These are phyloP conservation scores for Triticum turgidum DNA, from an alignment of 176 grass and related monocot species.

Conservation along the genomic window DNA sequence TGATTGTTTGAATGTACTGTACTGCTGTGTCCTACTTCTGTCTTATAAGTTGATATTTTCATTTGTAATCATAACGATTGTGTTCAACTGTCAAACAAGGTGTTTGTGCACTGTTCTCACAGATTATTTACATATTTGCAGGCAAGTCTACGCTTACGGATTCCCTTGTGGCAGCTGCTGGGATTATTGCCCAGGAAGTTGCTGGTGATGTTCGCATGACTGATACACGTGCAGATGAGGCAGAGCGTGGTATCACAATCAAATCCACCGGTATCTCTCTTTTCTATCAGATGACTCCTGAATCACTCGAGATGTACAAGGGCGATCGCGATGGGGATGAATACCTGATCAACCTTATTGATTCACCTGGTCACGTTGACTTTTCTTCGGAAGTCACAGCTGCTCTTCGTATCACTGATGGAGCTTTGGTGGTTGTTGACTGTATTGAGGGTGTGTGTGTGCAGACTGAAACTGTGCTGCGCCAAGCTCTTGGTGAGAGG, in stretches of 20 bases:
- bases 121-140: slow-evolving; percentile 21
- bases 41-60: not conserved
- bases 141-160: slow-evolving; percentile 80
- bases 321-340: slow-evolving; percentile 50
- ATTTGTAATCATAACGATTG: not conserved
- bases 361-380: slow-evolving; percentile 72
- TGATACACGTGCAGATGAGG: slow-evolving; percentile 71
- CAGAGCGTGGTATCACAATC: slow-evolving; percentile 73
- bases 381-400: slow-evolving; percentile 71
- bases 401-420: slow-evolving; percentile 70
- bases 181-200: slow-evolving; percentile 80
- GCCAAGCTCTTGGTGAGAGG: slow-evolving; percentile 72
- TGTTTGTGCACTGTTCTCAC: not conserved
- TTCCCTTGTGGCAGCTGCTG: slow-evolving; percentile 77
- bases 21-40: not conserved
- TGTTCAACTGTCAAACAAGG: not conserved
- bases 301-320: slow-evolving; percentile 56
- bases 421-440: slow-evolving; percentile 69
- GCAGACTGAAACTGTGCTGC: slow-evolving; percentile 74
- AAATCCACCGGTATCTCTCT: slow-evolving; percentile 79
- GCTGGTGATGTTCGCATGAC: slow-evolving; percentile 85
- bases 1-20: not conserved
- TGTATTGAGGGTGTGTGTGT: slow-evolving; percentile 79
- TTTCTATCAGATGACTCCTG: slow-evolving; percentile 65
- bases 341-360: slow-evolving; percentile 80